These are phyloP conservation scores for Caryopteris hybrid DNA, from an alignment of 305 asterid genomes.

Conservation along the genomic window DNA sequence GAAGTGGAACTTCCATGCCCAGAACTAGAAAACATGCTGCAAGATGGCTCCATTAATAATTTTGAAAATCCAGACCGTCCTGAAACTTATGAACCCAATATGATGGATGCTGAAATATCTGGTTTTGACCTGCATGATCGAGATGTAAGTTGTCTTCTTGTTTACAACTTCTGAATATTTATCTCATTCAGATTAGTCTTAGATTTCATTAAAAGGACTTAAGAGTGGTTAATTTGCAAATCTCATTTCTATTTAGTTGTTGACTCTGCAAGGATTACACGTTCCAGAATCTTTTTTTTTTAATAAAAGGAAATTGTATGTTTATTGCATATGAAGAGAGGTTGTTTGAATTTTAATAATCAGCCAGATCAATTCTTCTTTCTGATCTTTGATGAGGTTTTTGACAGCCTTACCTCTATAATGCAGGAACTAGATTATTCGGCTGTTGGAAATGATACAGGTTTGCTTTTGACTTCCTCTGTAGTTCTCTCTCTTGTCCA, in stretches of 20 bases:
- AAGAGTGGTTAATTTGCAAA: not conserved
- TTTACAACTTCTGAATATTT: not conserved
- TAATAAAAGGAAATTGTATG: not conserved
- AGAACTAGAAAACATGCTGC: slow-evolving; percentile 26
- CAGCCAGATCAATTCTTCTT: not conserved
- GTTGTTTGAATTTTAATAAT: not conserved
- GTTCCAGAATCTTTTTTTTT: too few species aligned
- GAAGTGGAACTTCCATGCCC: slow-evolving; percentile 24
- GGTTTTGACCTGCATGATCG: slow-evolving; percentile 34
- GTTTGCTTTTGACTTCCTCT: slow-evolving; percentile 31
- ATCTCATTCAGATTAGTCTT: not conserved
- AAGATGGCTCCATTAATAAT: slow-evolving; percentile 32
- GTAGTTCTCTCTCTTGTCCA: not conserved
- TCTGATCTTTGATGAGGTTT: slow-evolving; percentile 12
- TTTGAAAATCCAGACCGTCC: slow-evolving; percentile 31
- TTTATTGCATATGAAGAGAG: not conserved
- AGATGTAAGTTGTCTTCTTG: slow-evolving; percentile 46
- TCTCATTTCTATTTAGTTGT: not conserved
- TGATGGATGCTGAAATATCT: slow-evolving; percentile 41
- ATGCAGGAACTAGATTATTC: slow-evolving; percentile 40
- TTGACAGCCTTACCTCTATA: slow-evolving; percentile 9
- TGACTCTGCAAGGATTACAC: too few species aligned
- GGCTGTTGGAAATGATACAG: slow-evolving; percentile 65
- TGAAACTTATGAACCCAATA: slow-evolving; percentile 34
- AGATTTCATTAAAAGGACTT: not conserved